A percentile compares a stretch with the other conserved stretches of the same genome.
These are phyloP conservation scores for Ceratobasidium sp. DNA, from an alignment of 1,284 basidiomycete species.

Conservation along the genomic window DNA sequence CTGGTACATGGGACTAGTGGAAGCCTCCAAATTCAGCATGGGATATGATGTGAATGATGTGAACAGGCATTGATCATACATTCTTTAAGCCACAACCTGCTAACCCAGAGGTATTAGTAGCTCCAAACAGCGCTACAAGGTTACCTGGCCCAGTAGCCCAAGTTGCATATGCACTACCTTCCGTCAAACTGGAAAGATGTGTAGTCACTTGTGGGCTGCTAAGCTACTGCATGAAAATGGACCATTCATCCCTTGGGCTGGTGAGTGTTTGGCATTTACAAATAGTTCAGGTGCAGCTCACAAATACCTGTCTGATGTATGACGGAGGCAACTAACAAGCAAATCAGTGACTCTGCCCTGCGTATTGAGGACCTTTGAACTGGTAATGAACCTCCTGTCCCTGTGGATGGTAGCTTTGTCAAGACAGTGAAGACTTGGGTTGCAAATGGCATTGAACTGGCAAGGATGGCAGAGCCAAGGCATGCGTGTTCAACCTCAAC, in stretches of 20 bases:
- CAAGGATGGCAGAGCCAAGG: too few relatives aligned
- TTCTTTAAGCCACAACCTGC: background rate
- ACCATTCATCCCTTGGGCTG: background rate
- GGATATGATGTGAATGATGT: too few relatives aligned
- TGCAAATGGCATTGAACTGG: too few relatives aligned
- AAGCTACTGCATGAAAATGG: background rate
- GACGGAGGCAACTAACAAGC: too few relatives aligned
- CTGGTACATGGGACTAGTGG: background rate
- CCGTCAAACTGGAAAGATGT: conserved; percentile 8
- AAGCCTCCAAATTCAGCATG: background rate
- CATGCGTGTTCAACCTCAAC: too few relatives aligned
- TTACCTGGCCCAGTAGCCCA: background rate
- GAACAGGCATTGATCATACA: background rate
- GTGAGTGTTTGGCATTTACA: background rate
- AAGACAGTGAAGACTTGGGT: too few relatives aligned
- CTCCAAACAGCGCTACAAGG: background rate
- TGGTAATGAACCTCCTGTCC: too few relatives aligned
- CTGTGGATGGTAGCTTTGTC: too few relatives aligned
- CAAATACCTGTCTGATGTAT: background rate
- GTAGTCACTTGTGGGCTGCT: background rate
- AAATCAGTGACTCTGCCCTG: background rate
- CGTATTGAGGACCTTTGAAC: too few relatives aligned
- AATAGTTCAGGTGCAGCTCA: background rate
- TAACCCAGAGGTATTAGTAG: background rate
- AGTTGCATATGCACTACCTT: background rate